Conservation (phyloP, 495 filamentous ascomycete genomes). For the Talaromyces borbonicus region DNA sequence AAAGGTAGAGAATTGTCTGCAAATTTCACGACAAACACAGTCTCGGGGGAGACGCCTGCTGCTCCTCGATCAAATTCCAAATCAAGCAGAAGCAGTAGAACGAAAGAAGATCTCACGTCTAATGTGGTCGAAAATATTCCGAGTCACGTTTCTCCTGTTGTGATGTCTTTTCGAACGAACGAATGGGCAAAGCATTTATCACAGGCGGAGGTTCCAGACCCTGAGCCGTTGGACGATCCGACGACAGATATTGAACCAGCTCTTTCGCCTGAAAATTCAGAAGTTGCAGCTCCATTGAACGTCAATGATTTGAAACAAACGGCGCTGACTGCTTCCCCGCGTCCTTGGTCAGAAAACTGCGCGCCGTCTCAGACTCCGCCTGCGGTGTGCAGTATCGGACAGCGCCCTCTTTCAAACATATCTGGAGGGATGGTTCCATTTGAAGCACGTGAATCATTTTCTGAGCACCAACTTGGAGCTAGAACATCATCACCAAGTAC, state of each 20-base stretch:
- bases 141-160: constrained; percentile 51
- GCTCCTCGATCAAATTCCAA: background rate
- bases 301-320: constrained; percentile 61
- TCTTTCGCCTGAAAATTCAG: constrained; percentile 18
- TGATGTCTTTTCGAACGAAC: constrained; percentile 79
- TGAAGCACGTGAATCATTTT: background rate
- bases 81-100: constrained; percentile 13
- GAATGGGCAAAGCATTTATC: constrained; percentile 93
- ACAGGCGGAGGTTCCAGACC: constrained; percentile 64
- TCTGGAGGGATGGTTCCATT: background rate
- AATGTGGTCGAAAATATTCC: constrained; percentile 30
- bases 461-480: background rate
- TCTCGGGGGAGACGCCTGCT: background rate
- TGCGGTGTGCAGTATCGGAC: background rate
- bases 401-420: background rate
- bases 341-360: constrained; percentile 24
- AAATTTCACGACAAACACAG: background rate
- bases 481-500: background rate
- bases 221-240: constrained; percentile 41
- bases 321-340: constrained; percentile 37
- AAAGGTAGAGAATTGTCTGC: background rate
- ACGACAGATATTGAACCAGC: constrained; percentile 10
- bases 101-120: constrained; percentile 21
- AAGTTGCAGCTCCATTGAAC: constrained; percentile 52
- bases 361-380: background rate